Base-by-base conservation (phyloP, 2,329 filamentous ascomycete genomes). In the Gremmenia infestans region DNA sequence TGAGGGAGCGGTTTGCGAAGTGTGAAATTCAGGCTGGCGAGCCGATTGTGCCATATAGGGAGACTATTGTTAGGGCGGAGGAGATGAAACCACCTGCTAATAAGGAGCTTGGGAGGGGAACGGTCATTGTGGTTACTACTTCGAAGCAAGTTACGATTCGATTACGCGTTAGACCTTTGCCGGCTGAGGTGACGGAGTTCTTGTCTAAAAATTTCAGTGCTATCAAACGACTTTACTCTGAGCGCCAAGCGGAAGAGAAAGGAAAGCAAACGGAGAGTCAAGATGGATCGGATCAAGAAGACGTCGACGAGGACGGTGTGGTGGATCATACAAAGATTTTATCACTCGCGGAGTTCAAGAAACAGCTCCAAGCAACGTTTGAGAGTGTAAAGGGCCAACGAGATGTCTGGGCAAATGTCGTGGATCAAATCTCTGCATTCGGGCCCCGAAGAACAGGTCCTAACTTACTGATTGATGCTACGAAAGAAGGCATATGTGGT, bases 1-100 rank as follows among this genome's bases (percentile, higher is more conserved):
- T 99, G 25, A 83, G 91, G 59, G 94, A 99, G 69, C 81, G 94
- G 5, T 99, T 96, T 69, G 93, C 94, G 5, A 87, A 85, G 61
- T 97, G 95, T 69, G 93, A 97, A 63, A 92, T 99, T 52, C 93
- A 97, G 68, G 90, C 90, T 28, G 92, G 94, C 55, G 89, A 90
- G 45, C 89, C 94, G 1, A 97, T 99, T 59, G 94, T 99, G 14
- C 94, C 94, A 0, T 99, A 96, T 72, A 82, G 92, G 55, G 94
- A 99, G 74, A 94, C 91, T 0, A 96, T 96, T 56, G 86, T 97
- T 42, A 81, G 83, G 25, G 89, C 87, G 0, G 83, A 91, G 39
- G 94, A 99, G 72, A 99, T 99, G 94, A 86, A 91, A 23, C 85
- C 91, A 1, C 88, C 91, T 0, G 89, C 81, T 57, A 90, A 95